Evolutionary conservation across 2,329 filamentous ascomycete genomes (phyloP).

Genomic region (Plenodomus biglobosus): DNA sequence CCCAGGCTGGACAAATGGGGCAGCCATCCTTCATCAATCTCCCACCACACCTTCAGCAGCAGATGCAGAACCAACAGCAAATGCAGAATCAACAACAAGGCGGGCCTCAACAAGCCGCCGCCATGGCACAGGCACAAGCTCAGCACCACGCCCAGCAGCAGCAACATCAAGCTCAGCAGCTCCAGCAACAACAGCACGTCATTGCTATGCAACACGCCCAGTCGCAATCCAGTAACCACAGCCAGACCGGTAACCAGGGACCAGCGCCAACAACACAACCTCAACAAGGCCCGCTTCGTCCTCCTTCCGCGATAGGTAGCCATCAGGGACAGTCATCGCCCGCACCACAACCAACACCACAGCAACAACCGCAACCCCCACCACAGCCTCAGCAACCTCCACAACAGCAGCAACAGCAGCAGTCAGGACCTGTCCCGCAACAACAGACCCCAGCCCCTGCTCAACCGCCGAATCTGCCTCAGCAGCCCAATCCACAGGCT

Average conservation of each 20-base stretch:
- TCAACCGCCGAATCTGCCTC: slow-evolving; percentile 37
- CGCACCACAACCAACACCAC: slow-evolving; percentile 39
- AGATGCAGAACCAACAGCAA: slow-evolving; percentile 51
- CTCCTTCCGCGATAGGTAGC: slow-evolving; percentile 41
- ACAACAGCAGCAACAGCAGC: slow-evolving; percentile 46
- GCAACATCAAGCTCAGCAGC: slow-evolving; percentile 38
- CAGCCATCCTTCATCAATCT: slow-evolving; percentile 28
- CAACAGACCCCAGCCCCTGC: slow-evolving; percentile 47
- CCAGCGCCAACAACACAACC: slow-evolving; percentile 40
- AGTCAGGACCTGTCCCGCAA: slow-evolving; percentile 48
- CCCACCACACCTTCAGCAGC: slow-evolving; percentile 46
- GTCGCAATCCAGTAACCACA: slow-evolving; percentile 53
- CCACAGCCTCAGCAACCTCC: slow-evolving; percentile 44
- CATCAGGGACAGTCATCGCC: slow-evolving; percentile 46
- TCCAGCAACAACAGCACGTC: slow-evolving; percentile 45
- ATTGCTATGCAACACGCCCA: slow-evolving; percentile 52
- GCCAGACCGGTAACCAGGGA: slow-evolving; percentile 46
- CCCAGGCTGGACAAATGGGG: slow-evolving; percentile 21
- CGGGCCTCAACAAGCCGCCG: slow-evolving; percentile 44
- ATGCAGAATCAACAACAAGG: slow-evolving; percentile 45
- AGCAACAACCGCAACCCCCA: slow-evolving; percentile 43
- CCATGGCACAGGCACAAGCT: slow-evolving; percentile 50
- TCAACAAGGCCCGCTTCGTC: slow-evolving; percentile 43
- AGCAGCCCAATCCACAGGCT: slow-evolving; percentile 38
- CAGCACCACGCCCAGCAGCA: slow-evolving; percentile 29